Evolutionary conservation across 768 basidiomycete species (phyloP).

Genomic region (Pulveroboletus sp.): DNA sequence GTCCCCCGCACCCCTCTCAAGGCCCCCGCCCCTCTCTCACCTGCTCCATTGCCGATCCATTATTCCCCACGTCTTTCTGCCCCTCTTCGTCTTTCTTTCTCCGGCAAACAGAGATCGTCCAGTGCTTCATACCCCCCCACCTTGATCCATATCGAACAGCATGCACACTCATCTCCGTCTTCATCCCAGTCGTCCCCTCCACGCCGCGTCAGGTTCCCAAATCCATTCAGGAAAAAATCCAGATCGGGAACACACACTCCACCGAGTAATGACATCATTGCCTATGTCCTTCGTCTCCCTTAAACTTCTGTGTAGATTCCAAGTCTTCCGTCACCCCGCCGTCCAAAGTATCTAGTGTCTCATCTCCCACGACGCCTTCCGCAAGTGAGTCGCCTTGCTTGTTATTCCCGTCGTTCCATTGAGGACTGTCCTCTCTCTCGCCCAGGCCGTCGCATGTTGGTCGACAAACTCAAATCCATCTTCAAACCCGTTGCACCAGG

Average conservation of each 20-base stretch:
- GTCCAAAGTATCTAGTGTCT: not conserved
- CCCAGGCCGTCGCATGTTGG: constrained; percentile 11
- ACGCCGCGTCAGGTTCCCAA: constrained; percentile 13
- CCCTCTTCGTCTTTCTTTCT: constrained; percentile 8
- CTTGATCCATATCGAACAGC: not conserved
- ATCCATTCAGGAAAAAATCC: constrained; percentile 14
- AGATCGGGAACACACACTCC: constrained; percentile 18
- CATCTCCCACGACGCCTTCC: not conserved
- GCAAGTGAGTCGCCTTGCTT: not conserved
- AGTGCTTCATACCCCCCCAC: not conserved
- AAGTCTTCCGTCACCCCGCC: not conserved
- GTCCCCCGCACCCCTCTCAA: not conserved
- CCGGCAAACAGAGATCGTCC: constrained; percentile 8
- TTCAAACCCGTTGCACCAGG: constrained; percentile 15
- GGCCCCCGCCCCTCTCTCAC: not conserved
- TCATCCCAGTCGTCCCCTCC: constrained; percentile 1
- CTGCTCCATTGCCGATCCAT: not conserved
- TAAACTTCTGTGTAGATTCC: constrained; percentile 3
- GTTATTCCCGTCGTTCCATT: not conserved
- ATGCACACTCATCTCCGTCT: not conserved
- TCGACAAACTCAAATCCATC: constrained; percentile 21
- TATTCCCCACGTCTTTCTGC: not conserved
- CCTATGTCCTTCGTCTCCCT: not conserved
- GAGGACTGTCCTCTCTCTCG: not conserved
- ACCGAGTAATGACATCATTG: constrained; percentile 6